phyloP scores from a whole-genome alignment of 495 filamentous ascomycete species.

The Lophium mytilinum region DNA sequence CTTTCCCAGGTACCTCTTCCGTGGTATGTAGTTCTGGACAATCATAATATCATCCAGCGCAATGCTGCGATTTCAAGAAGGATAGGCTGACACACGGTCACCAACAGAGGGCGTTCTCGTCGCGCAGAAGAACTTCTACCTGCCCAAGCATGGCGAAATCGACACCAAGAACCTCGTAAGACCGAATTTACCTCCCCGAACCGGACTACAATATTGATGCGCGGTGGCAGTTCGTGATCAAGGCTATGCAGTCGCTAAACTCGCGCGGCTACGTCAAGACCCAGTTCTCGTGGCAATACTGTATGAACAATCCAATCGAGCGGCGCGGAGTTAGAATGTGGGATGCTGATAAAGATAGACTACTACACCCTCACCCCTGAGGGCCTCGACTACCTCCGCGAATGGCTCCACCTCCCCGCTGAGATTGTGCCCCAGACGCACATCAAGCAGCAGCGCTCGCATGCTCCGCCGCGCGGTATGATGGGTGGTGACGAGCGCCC shows the following conservation, averaged over 20 bases:
- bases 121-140: constrained; percentile 97
- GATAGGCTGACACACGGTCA: constrained; percentile 29
- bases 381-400: constrained; percentile 99
- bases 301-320: too few species aligned
- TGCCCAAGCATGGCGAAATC: constrained; percentile 85
- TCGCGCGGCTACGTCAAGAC: constrained; percentile 98
- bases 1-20: constrained; percentile 73
- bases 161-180: constrained; percentile 91
- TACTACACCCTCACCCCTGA: constrained; percentile 99
- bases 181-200: not conserved
- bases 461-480: constrained; percentile 97
- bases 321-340: too few species aligned
- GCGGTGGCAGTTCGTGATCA: constrained; percentile 59
- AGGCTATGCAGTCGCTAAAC: constrained; percentile 92
- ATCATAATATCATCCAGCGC: constrained; percentile 14
- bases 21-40: constrained; percentile 49
- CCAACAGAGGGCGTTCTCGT: constrained; percentile 88
- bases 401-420: constrained; percentile 99
- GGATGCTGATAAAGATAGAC: constrained; percentile 33
- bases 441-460: constrained; percentile 99
- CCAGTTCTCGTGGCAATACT: constrained; percentile 99
- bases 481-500: constrained; percentile 86
- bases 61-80: constrained; percentile 15
- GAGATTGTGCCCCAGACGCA: constrained; percentile 99
- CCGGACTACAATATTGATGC: not conserved